Conservation (phyloP, 139 green algal genomes). For the Chlorella vulgaris region DNA sequence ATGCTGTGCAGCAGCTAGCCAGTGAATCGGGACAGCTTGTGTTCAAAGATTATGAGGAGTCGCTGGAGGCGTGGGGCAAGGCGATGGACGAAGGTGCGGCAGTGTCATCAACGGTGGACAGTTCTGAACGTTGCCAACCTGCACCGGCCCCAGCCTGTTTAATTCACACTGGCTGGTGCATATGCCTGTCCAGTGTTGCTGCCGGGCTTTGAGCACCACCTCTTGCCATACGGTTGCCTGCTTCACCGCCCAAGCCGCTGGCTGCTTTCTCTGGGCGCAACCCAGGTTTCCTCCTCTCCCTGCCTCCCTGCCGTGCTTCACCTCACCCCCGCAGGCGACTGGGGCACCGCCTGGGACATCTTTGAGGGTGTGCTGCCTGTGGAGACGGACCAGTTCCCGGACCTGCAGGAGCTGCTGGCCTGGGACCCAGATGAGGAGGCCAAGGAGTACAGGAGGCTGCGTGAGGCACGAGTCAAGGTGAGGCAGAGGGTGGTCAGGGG, state of each 20-base stretch:
- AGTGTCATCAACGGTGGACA: not conserved
- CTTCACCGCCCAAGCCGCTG: too few relatives aligned
- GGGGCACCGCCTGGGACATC: constrained; percentile 40
- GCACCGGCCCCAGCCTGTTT: not conserved
- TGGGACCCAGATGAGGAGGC: constrained; percentile 35
- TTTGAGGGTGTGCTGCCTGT: constrained; percentile 33
- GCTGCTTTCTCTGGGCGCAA: too few relatives aligned
- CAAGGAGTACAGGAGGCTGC: constrained; percentile 25
- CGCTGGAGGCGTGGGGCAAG: constrained; percentile 34
- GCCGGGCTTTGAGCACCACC: too few relatives aligned
- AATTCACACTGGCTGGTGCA: not conserved
- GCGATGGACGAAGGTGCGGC: constrained; percentile 43
- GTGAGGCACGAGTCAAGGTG: constrained; percentile 27
- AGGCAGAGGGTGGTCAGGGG: too few relatives aligned
- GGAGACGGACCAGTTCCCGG: constrained; percentile 23
- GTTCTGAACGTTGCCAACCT: not conserved
- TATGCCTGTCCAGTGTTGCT: too few relatives aligned
- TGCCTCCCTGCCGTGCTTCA: not conserved
- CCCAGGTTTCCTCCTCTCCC: not conserved
- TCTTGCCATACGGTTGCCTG: too few relatives aligned
- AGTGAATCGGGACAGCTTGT: not conserved
- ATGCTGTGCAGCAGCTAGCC: not conserved
- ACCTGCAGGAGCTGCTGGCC: constrained; percentile 31
- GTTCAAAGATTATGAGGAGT: constrained; percentile 1
- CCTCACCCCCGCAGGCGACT: constrained; percentile 28